phyloP scores from a whole-genome alignment of 2,329 filamentous ascomycete species.

The Calonectria multiphialidica region DNA sequence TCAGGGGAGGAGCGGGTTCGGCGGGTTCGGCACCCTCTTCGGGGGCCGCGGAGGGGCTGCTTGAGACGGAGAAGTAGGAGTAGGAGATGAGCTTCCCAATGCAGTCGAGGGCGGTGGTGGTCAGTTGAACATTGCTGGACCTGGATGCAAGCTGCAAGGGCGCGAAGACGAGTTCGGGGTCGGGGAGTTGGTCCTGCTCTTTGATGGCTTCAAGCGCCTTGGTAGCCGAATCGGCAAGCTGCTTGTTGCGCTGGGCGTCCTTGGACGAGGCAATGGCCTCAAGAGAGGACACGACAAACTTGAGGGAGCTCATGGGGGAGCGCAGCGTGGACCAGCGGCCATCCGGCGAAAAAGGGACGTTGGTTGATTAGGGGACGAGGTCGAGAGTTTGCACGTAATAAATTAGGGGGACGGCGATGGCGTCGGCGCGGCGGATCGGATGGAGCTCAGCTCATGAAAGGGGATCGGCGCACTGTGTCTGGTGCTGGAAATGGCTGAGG shows the following conservation, averaged over 20 bases:
- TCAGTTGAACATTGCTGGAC: conserved; percentile 85
- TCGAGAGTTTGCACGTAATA: conserved; percentile 24
- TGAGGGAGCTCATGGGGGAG: conserved; percentile 88
- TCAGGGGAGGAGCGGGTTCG: conserved; percentile 74
- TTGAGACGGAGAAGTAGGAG: conserved; percentile 91
- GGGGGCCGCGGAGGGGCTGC: conserved; percentile 51
- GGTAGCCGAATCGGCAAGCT: conserved; percentile 84
- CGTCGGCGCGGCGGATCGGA: conserved; percentile 22
- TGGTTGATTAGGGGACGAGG: conserved; percentile 16
- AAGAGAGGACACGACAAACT: conserved; percentile 94
- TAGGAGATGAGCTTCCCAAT: conserved; percentile 99
- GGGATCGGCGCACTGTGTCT: conserved; percentile 19
- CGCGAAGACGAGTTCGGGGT: conserved; percentile 92
- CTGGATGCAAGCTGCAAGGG: conserved; percentile 92
- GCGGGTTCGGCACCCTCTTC: conserved; percentile 54
- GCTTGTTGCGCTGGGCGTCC: conserved; percentile 89
- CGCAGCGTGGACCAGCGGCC: conserved; percentile 55
- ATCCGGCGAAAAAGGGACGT: conserved; percentile 51
- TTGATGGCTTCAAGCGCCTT: conserved; percentile 89
- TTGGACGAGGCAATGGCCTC: conserved; percentile 93
- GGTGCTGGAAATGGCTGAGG: neutral
- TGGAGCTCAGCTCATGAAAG: conserved; percentile 25
- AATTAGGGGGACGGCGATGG: conserved; percentile 27
- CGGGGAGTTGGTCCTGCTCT: conserved; percentile 84
- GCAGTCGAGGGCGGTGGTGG: conserved; percentile 93